phyloP scores from a whole-genome alignment of 345 rosid species.

The Corchorus olitorius region DNA sequence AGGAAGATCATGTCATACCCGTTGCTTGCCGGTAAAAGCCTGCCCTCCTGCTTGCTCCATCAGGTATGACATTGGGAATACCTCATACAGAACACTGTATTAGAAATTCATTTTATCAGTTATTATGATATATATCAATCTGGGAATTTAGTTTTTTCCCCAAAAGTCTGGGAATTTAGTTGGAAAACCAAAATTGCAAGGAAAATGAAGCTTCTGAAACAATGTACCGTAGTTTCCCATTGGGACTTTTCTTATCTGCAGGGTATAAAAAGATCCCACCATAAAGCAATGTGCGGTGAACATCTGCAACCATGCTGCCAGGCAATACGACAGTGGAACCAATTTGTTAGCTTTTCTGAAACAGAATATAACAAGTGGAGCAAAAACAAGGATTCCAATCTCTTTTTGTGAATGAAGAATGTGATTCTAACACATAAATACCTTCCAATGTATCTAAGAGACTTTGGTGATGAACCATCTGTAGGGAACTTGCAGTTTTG shows the following conservation, averaged over 20 bases:
- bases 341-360: neutral
- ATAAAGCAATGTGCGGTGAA: slow-evolving; percentile 76
- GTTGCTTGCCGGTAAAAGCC: slow-evolving; percentile 67
- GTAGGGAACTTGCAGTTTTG: slow-evolving; percentile 69
- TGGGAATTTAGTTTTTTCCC: no score
- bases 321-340: neutral
- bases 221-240: slow-evolving; percentile 68
- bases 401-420: neutral
- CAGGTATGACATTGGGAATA: slow-evolving; percentile 78
- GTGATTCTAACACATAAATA: slow-evolving; percentile 16
- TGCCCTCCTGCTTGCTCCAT: slow-evolving; percentile 86
- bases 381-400: neutral
- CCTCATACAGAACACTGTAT: slow-evolving; percentile 67
- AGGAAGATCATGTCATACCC: slow-evolving; percentile 36
- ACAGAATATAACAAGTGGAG: neutral
- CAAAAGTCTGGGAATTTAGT: neutral
- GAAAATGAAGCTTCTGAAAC: neutral
- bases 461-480: slow-evolving; percentile 67
- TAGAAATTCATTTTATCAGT: neutral
- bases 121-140: no score
- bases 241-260: slow-evolving; percentile 73
- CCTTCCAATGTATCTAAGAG: slow-evolving; percentile 78
- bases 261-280: slow-evolving; percentile 81
- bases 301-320: slow-evolving; percentile 78
- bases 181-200: neutral